Evolutionary conservation across 1,139 yeast genomes (phyloP).

Genomic region (Hyphopichia khmerensis): DNA sequence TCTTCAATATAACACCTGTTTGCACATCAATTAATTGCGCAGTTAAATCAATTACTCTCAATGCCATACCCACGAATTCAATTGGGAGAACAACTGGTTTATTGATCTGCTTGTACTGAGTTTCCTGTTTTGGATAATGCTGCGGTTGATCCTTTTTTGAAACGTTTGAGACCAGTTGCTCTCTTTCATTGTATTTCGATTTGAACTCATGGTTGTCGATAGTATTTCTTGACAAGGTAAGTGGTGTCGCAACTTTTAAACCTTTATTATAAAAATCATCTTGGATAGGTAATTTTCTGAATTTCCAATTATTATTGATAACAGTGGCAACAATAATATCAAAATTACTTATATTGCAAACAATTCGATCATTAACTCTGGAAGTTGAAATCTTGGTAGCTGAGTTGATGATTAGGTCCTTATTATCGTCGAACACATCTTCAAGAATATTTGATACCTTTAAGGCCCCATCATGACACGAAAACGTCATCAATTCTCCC

Average conservation of each 20-base stretch:
- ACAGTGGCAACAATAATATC: constrained; percentile 62
- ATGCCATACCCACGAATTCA: constrained; percentile 70
- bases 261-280: constrained; percentile 47
- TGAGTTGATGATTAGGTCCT: constrained; percentile 34
- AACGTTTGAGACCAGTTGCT: no score
- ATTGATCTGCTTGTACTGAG: constrained; percentile 15
- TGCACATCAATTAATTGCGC: constrained; percentile 77
- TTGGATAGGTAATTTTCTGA: constrained; percentile 48
- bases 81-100: constrained; percentile 42
- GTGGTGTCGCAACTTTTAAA: constrained; percentile 28
- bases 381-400: constrained; percentile 65
- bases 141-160: no score
- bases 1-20: constrained; percentile 63
- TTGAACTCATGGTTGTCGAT: constrained; percentile 17
- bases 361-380: constrained; percentile 69
- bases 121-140: not conserved
- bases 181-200: constrained; percentile 8
- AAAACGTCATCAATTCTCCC: constrained; percentile 48
- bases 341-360: constrained; percentile 52
- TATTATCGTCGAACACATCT: constrained; percentile 16
- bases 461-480: constrained; percentile 48
- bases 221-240: constrained; percentile 12
- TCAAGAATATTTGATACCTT: constrained; percentile 24
- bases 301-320: constrained; percentile 66
- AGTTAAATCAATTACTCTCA: constrained; percentile 50